Evolutionary conservation across 257 asterid species (phyloP).

Genomic region (Nicotiana sylvestris): DNA sequence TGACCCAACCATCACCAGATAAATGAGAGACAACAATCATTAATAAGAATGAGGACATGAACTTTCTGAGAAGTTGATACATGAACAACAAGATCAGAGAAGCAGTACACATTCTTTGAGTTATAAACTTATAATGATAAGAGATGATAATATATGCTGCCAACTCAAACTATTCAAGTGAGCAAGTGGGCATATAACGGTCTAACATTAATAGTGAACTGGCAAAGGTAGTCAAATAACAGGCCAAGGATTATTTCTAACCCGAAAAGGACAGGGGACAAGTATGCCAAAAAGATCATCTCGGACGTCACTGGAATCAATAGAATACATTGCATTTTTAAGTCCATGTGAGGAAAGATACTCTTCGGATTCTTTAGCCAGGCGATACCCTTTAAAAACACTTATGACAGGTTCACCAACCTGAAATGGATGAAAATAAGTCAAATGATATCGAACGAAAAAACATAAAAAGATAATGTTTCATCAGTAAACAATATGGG

Average conservation of each 20-base stretch:
- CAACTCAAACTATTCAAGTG: background rate
- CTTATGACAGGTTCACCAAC: constrained; percentile 52
- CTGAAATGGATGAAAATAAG: constrained; percentile 25
- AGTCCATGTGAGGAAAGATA: constrained; percentile 75
- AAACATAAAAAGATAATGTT: background rate
- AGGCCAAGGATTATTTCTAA: constrained; percentile 27
- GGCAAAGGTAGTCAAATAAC: background rate
- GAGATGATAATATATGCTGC: background rate
- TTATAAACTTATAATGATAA: background rate
- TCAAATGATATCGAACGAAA: background rate
- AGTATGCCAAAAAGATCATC: constrained; percentile 81
- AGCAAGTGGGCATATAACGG: background rate
- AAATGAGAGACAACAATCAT: background rate
- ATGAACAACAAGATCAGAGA: background rate
- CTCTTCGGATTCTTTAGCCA: constrained; percentile 72
- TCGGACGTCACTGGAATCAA: constrained; percentile 45
- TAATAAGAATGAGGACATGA: background rate
- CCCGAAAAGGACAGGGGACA: constrained; percentile 73
- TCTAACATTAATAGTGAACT: background rate
- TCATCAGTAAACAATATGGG: background rate
- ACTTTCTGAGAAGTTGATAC: background rate
- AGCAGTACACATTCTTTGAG: background rate
- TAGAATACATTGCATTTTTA: constrained; percentile 61
- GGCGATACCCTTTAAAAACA: constrained; percentile 67
- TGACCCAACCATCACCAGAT: background rate